Conservation (phyloP, 257 asterid genomes). For the Echites panduratus region DNA sequence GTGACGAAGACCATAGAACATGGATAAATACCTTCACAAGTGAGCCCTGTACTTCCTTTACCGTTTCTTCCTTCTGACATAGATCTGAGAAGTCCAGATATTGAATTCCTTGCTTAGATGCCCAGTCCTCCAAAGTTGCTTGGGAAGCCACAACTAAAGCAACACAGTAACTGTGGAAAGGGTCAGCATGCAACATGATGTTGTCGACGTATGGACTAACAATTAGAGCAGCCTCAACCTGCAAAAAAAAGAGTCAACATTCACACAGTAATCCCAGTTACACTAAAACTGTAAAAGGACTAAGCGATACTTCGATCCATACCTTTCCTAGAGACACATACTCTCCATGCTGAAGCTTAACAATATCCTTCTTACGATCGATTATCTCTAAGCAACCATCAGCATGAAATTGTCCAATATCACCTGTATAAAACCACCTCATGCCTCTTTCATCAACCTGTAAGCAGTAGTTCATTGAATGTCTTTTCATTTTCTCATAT, state of each 20-base stretch:
- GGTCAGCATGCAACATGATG: slow-evolving; percentile 88
- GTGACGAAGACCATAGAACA: not conserved
- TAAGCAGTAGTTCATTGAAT: not conserved
- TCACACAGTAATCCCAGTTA: not conserved
- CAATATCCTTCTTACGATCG: slow-evolving; percentile 94
- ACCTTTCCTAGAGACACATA: slow-evolving; percentile 97
- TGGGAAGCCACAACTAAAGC: slow-evolving; percentile 87
- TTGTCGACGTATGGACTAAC: slow-evolving; percentile 71
- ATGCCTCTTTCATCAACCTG: slow-evolving; percentile 84
- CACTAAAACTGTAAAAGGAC: not conserved
- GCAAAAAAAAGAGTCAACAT: slow-evolving; percentile 19
- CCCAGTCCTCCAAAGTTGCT: slow-evolving; percentile 75
- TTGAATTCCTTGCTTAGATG: slow-evolving; percentile 48
- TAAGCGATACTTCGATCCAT: not conserved
- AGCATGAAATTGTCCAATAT: slow-evolving; percentile 74
- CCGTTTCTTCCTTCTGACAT: slow-evolving; percentile 57
- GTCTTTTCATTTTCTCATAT: not conserved
- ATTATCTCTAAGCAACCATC: slow-evolving; percentile 97
- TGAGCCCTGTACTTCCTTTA: slow-evolving; percentile 71
- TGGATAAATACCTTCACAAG: slow-evolving; percentile 54
- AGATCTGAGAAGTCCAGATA: slow-evolving; percentile 59
- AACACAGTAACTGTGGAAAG: slow-evolving; percentile 76
- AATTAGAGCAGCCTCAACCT: slow-evolving; percentile 83
- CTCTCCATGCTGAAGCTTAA: slow-evolving; percentile 96
- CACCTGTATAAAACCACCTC: slow-evolving; percentile 95